These are phyloP conservation scores for Didymella sp. DNA, from an alignment of 2,329 filamentous ascomycete species.

Conservation along the genomic window DNA sequence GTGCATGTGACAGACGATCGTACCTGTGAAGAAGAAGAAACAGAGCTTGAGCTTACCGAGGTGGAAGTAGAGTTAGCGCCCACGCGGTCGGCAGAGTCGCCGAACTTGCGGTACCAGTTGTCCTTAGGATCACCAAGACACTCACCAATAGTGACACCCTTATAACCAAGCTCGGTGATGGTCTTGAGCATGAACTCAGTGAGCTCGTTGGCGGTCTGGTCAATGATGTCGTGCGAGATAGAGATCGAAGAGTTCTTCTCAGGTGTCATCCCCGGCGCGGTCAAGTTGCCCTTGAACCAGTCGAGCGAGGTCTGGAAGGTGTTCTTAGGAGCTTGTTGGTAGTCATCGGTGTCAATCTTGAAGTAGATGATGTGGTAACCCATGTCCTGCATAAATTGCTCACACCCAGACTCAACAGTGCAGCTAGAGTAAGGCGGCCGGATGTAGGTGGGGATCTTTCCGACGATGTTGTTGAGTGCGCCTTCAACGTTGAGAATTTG, in stretches of 20 bases:
- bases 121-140: constrained; percentile 51
- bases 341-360: constrained; percentile 66
- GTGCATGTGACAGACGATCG: too few relatives aligned
- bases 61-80: background rate
- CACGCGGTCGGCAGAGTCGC: constrained; percentile 12
- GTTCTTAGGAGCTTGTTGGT: constrained; percentile 54
- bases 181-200: constrained; percentile 50
- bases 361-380: constrained; percentile 66
- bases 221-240: constrained; percentile 58
- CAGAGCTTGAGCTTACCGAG: constrained; percentile 1
- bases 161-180: constrained; percentile 46
- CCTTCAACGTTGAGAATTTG: constrained; percentile 60
- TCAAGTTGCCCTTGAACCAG: constrained; percentile 19
- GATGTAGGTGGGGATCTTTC: constrained; percentile 61
- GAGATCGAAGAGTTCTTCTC: constrained; percentile 52
- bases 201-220: constrained; percentile 51
- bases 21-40: background rate
- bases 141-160: constrained; percentile 53
- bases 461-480: constrained; percentile 59
- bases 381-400: constrained; percentile 47
- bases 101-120: constrained; percentile 55
- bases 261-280: constrained; percentile 9
- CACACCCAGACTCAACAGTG: constrained; percentile 41
- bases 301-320: constrained; percentile 18
- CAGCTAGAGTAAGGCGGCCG: constrained; percentile 55